A percentile compares a stretch with the other conserved stretches of the same genome.
phyloP scores from a whole-genome alignment of 768 basidiomycete species.

The Termitomyces bulborhizus region DNA sequence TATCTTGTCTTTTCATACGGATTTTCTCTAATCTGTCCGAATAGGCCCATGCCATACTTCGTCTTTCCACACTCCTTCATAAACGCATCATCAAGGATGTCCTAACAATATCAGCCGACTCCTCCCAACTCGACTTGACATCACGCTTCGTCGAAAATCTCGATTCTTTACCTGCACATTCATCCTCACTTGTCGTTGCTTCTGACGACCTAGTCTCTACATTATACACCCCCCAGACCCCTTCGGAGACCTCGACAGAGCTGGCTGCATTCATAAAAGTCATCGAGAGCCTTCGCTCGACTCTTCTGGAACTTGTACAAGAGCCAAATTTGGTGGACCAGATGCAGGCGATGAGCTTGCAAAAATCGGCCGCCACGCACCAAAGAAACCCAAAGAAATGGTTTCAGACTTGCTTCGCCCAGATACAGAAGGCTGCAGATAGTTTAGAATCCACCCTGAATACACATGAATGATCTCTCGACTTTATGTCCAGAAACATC shows the following conservation, averaged over 20 bases:
- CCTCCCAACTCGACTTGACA: conserved; percentile 12
- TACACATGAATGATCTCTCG: not conserved
- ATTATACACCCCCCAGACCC: conserved; percentile 59
- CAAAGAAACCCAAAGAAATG: conserved; percentile 42
- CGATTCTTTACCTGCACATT: conserved; percentile 46
- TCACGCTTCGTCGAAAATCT: conserved; percentile 24
- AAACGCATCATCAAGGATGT: conserved; percentile 51
- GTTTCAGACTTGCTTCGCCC: conserved; percentile 61
- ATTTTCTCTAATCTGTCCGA: not conserved
- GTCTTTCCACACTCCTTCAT: conserved; percentile 55
- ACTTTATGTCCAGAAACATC: not conserved
- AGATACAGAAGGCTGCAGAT: conserved; percentile 42
- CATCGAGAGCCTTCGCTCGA: conserved; percentile 29
- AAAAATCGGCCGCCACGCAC: conserved; percentile 6
- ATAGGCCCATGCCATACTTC: conserved; percentile 57
- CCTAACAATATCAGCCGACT: conserved; percentile 24
- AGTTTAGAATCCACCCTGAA: conserved; percentile 22
- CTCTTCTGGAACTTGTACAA: conserved; percentile 18
- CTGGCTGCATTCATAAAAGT: conserved; percentile 30
- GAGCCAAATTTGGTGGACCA: conserved; percentile 23
- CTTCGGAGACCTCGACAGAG: conserved; percentile 31
- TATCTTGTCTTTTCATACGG: not conserved
- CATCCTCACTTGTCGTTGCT: conserved; percentile 43
- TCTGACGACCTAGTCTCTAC: conserved; percentile 66
- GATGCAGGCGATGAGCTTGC: conserved; percentile 19